Evolutionary conservation across 1,284 basidiomycete genomes (phyloP).

Genomic region (Sphagnurus paluster): DNA sequence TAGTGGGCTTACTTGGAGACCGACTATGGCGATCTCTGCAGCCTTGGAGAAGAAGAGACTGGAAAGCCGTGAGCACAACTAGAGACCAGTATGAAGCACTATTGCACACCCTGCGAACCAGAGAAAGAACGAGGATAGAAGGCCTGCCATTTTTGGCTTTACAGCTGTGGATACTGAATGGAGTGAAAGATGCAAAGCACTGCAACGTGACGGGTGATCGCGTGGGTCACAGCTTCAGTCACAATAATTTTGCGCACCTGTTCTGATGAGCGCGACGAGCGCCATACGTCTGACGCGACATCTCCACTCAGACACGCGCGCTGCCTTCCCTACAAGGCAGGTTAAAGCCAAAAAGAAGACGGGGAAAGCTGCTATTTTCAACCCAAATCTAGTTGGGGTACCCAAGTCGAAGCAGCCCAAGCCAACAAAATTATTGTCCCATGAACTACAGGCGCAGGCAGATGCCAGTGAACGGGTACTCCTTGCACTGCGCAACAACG

Average conservation of each 20-base stretch:
- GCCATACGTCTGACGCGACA: neutral
- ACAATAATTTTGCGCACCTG: neutral
- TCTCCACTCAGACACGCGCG: neutral
- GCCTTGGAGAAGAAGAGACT: constrained; percentile 88
- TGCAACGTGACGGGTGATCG: constrained; percentile 10
- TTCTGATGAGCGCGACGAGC: no score
- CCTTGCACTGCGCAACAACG: neutral
- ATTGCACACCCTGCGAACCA: constrained; percentile 64
- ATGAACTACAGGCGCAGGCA: constrained; percentile 4
- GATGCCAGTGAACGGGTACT: neutral
- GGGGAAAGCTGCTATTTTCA: no score
- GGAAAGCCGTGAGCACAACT: neutral
- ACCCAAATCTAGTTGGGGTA: no score
- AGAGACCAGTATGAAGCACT: neutral
- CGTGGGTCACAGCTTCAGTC: neutral
- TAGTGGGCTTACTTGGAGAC: constrained; percentile 69
- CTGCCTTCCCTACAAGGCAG: neutral
- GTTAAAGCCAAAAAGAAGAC: constrained; percentile 4
- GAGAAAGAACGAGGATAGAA: constrained; percentile 67
- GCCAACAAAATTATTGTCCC: no score
- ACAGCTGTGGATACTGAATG: neutral
- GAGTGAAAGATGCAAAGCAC: neutral
- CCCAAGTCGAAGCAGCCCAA: constrained; percentile 2
- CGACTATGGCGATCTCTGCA: constrained; percentile 92
- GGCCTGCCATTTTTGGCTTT: constrained; percentile 69